Evolutionary conservation across 768 basidiomycete genomes (phyloP), one percentile per base, ranked within the genome.

Genomic region (Mycena galericulata): DNA sequence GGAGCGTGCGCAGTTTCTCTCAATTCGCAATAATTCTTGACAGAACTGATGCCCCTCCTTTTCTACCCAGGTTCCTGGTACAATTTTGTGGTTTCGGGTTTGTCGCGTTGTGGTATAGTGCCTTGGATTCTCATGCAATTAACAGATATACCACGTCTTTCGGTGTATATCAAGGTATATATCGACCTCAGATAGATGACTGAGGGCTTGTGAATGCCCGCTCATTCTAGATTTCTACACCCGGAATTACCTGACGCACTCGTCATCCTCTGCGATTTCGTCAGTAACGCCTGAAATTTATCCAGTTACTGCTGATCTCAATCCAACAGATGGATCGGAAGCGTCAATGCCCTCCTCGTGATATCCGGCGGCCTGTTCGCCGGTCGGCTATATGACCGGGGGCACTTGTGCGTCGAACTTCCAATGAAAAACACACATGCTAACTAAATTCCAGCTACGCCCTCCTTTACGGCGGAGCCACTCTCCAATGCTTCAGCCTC

Each of bases 361-460:
- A 14, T 36, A 41, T 72, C 81, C 9, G 77, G 77, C 22, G 85
- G 84, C 1, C 74, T 85, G 34, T 36, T 82, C 17, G 77, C 77
- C 0, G 86, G 86, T 40, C 77, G 80, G 20, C 57, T 84, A 14
- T 86, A 85, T 66, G 86, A 87, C 43, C 79, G 78, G 30, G 86
- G 87, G 40, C 80, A 85, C 68, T 86, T 84, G 82, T 83, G 66
- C 68, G 82, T 71, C 30, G 9, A 36, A 36, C 18, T 20, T 43
- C 41, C 41, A 43, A 10, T 17, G 20, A 18, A 4, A 14, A 43
- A 5, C 5, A 43, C 41, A 17, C 41, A 17, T 10, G 41, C 41
- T 20, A 6, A 43, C 34, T 55, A 38, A n/a, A n/a, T n/a, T 27
- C 61, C n/a, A 32, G 41, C 20, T 43, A 43, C 18, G 9, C 4